phyloP scores from a whole-genome alignment of 2,329 filamentous ascomycete species.

The Coniochaeta hoffmannii region DNA sequence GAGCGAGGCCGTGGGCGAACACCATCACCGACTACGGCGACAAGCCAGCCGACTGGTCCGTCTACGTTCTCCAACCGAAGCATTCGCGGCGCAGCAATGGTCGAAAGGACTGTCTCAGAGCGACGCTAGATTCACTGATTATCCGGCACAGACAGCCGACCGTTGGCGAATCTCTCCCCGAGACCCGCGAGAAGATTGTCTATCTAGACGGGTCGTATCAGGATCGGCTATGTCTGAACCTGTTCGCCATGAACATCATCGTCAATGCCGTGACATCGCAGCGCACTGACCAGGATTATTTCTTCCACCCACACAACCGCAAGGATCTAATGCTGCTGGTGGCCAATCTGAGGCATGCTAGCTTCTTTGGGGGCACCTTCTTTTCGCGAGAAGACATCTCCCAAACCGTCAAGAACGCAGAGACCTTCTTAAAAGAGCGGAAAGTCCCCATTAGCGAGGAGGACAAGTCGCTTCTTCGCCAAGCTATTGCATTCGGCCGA shows the following conservation, averaged over 20 bases:
- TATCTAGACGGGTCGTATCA: slow-evolving; percentile 76
- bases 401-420: slow-evolving; percentile 57
- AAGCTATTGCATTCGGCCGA: slow-evolving; percentile 61
- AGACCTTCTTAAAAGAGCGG: slow-evolving; percentile 58
- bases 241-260: slow-evolving; percentile 77
- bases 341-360: slow-evolving; percentile 71
- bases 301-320: slow-evolving; percentile 72
- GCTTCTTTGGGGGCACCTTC: slow-evolving; percentile 78
- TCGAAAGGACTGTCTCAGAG: slow-evolving; percentile 54
- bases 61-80: slow-evolving; percentile 58
- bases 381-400: slow-evolving; percentile 57
- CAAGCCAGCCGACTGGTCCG: slow-evolving; percentile 59
- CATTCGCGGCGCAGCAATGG: slow-evolving; percentile 45
- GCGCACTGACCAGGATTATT: slow-evolving; percentile 74
- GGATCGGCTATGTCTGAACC: slow-evolving; percentile 74
- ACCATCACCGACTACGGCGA: slow-evolving; percentile 44
- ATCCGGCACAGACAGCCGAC: slow-evolving; percentile 72
- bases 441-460: slow-evolving; percentile 48
- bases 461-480: slow-evolving; percentile 53
- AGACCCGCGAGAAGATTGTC: slow-evolving; percentile 63
- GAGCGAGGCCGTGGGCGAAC: slow-evolving; percentile 73
- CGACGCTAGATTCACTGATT: slow-evolving; percentile 70
- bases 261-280: slow-evolving; percentile 88
- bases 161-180: slow-evolving; percentile 61
- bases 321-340: slow-evolving; percentile 62